Evolutionary conservation across 2,329 filamentous ascomycete genomes (phyloP).

Genomic region (Clathrospora elynae): DNA sequence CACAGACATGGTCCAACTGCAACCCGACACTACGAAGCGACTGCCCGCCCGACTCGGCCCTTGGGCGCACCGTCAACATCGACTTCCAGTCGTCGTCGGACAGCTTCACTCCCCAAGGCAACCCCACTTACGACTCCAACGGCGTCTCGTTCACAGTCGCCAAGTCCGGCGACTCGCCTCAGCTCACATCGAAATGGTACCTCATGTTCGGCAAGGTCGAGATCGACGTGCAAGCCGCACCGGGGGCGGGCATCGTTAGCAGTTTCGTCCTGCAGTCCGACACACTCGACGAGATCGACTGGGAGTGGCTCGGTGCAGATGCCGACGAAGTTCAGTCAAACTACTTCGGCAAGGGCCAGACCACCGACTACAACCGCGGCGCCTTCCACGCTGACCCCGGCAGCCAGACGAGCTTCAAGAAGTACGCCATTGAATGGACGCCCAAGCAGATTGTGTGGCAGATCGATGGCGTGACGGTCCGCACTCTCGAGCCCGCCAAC

Average conservation of each 20-base stretch:
- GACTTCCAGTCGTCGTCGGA: constrained; percentile 81
- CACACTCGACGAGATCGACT: constrained; percentile 92
- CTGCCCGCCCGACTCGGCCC: constrained; percentile 77
- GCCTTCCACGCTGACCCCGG: constrained; percentile 71
- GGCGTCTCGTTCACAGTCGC: constrained; percentile 83
- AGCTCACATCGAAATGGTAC: constrained; percentile 90
- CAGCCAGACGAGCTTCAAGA: constrained; percentile 79
- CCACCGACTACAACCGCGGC: constrained; percentile 83
- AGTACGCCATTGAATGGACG: constrained; percentile 92
- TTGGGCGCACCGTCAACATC: constrained; percentile 80
- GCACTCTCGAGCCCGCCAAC: constrained; percentile 71
- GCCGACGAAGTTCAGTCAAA: constrained; percentile 85
- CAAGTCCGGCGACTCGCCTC: constrained; percentile 79
- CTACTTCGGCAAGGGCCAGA: constrained; percentile 94
- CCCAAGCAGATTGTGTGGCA: constrained; percentile 83
- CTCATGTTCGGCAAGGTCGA: constrained; percentile 98
- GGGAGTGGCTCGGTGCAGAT: constrained; percentile 90
- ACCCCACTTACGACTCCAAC: constrained; percentile 73
- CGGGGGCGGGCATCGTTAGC: constrained; percentile 90
- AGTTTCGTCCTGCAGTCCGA: constrained; percentile 91
- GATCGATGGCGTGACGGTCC: constrained; percentile 76
- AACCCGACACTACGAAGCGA: constrained; percentile 60
- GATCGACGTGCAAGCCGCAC: constrained; percentile 80
- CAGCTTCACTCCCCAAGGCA: constrained; percentile 74
- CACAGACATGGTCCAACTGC: constrained; percentile 62